Base-by-base conservation (phyloP, 176 grass and related monocot species). In the Oryza brachyantha region DNA sequence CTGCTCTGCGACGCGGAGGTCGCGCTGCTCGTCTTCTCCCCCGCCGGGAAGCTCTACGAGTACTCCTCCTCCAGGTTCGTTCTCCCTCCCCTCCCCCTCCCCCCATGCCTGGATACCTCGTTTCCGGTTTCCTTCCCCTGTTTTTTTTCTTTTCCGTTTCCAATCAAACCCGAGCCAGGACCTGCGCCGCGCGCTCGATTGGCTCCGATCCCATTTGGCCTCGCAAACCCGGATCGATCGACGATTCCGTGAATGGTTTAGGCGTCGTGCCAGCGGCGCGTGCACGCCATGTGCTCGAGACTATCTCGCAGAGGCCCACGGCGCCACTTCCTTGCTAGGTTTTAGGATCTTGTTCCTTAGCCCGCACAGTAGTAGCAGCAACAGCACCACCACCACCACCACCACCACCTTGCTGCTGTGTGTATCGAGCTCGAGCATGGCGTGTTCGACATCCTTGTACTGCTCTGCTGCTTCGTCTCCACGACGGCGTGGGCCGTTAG, bases 1-100 rank as follows among this genome's bases (percentile, higher is more conserved):
- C 77, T 93, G 11, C 90, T 93, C 86, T 93, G 86, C 81, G 90
- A 93, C 77, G 90, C 84, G 66, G 86, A 93, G 83, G 90, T 93
- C 71, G 76, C 76, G 25, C 86, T 93, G 65, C 39, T 93, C 79
- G 83, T 93, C 70, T 89, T 93, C 84, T 93, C 90, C 75, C 86
- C 87, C 13, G 86, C 36, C 57, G 90, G 90, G 4, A 85, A 79
- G 86, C 90, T 92, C 75, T 92, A 89, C 79, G 90, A 92, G 83
- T 92, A 84, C 83, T 66, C 90, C 83, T 80, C 86, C 76, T 81
- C 66, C 66, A 91, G 89, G 89, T 91, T 35, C 66, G 3, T 16
- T 24, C 17, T 19, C 35, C 11, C 2, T 14, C 70, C n/a, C 29
- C 17, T 19, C 35, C 11, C 2, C n/a, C 70, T 50, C 40, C 5